Evolutionary conservation across 768 basidiomycete genomes (phyloP).

Genomic region (Pleurotus ostreatus): DNA sequence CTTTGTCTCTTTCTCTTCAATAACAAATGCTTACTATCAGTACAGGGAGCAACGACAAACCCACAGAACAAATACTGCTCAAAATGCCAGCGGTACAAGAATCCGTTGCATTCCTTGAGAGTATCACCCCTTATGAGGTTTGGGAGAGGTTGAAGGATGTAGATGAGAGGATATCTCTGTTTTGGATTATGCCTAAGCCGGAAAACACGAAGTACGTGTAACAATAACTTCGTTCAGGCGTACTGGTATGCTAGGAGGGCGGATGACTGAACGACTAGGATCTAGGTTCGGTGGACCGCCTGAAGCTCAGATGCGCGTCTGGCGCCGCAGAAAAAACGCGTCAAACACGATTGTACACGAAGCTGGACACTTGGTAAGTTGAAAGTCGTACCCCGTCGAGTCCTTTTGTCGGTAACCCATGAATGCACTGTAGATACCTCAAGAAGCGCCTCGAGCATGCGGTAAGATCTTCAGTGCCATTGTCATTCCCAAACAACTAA

Average conservation of each 20-base stretch:
- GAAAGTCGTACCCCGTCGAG: background rate
- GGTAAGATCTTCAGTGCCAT: background rate
- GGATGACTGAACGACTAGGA: background rate
- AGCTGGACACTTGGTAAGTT: constrained; percentile 1
- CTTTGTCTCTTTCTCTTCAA: no score
- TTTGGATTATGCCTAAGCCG: constrained; percentile 47
- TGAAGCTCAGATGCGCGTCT: background rate
- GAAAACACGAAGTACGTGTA: background rate
- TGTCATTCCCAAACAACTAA: background rate
- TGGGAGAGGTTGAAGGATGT: constrained; percentile 39
- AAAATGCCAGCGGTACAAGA: constrained; percentile 70
- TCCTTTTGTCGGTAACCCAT: background rate
- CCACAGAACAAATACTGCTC: constrained; percentile 41
- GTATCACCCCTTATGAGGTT: constrained; percentile 34
- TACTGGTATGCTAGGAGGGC: background rate
- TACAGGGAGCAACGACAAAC: constrained; percentile 17
- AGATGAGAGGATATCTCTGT: constrained; percentile 45
- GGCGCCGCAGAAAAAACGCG: constrained; percentile 1
- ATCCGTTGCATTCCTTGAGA: constrained; percentile 55
- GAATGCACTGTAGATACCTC: background rate
- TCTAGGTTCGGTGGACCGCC: background rate
- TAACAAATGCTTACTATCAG: no score
- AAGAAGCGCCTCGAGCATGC: constrained; percentile 1
- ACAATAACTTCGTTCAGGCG: background rate
- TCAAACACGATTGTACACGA: background rate